Conservation (phyloP, 2,329 filamentous ascomycete species). For the Fusarium sacchari region DNA sequence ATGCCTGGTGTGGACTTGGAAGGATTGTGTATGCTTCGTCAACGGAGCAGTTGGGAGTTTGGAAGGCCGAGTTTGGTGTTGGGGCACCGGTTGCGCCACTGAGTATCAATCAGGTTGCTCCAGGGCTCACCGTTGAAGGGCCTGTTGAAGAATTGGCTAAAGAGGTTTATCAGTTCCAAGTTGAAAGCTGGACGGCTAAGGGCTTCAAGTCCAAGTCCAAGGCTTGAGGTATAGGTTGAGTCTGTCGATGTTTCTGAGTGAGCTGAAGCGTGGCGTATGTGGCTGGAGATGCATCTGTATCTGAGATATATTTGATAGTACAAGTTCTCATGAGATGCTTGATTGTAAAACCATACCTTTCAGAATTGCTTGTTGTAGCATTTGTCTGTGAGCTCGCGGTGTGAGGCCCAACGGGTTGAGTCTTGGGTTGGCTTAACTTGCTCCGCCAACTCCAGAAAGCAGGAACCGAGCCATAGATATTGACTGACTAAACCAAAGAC, state of each 20-base stretch:
- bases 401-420: neutral
- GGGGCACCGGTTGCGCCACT: conserved; percentile 36
- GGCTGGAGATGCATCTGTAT: neutral
- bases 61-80: conserved; percentile 45
- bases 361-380: neutral
- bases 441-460: neutral
- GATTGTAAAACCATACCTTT: neutral
- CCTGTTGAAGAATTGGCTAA: conserved; percentile 45
- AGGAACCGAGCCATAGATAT: neutral
- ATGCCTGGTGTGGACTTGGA: conserved; percentile 49
- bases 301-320: neutral
- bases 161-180: conserved; percentile 46
- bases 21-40: conserved; percentile 49
- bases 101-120: conserved; percentile 46
- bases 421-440: neutral
- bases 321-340: neutral
- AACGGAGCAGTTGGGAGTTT: conserved; percentile 42
- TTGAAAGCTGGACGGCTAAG: conserved; percentile 28
- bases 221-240: conserved; percentile 2
- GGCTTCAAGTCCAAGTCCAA: conserved; percentile 23
- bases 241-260: neutral
- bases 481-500: neutral
- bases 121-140: conserved; percentile 43
- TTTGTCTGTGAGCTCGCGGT: neutral
- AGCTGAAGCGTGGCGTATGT: neutral